Evolutionary conservation across 2,329 filamentous ascomycete species (phyloP), one percentile per base, ranked within the genome.

Genomic region (Claviceps paspali): DNA sequence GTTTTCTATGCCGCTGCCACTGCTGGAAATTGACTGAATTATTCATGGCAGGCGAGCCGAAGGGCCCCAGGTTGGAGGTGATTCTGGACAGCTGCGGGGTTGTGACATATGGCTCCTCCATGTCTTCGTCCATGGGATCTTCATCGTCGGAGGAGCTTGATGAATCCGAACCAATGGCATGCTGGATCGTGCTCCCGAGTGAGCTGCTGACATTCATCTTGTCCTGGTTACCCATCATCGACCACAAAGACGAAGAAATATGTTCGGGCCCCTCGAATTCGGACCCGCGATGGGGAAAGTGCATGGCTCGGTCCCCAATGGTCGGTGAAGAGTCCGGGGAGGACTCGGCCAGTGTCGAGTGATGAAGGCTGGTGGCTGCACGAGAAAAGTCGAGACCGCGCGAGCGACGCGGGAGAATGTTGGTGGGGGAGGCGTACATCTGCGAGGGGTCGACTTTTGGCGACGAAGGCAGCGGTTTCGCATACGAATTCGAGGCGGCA

Each of bases 341-440:
- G 1, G 83, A 82, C 48, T 94, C 84, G 39, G 88, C 87, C 7
- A 96, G 71, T 0, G 83, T 96, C 12, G 88, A 95, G 58, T 96
- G 91, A 60, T 96, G 91, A 17, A 98, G 68, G 53, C 87, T 93
- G 9, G 88, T 95, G 43, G 85, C 91, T 9, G 87, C 87, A 47
- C 88, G 74, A 29, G 88, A 88, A 57, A 94, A 96, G 60, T 96
- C 88, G 42, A 95, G 67, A 30, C 88, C 88, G 39, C 88, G 76
- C 22, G 87, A 95, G 43, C 87, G 79, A 45, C 88, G 76, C 14
- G 88, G 88, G 6, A 96, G 70, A 33, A 93, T 82, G 38, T 87
- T 92, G 19, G 82, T 80, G 2, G 87, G 86, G 2, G 85, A 88
- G 29, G 82, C 81, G 62, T 92, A 94, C 33, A 79, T 84, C 47